A percentile compares a stretch with the other conserved stretches of the same genome.
phyloP scores from a whole-genome alignment of 176 grass and related monocot genomes.

The Microstegium vimineum region DNA sequence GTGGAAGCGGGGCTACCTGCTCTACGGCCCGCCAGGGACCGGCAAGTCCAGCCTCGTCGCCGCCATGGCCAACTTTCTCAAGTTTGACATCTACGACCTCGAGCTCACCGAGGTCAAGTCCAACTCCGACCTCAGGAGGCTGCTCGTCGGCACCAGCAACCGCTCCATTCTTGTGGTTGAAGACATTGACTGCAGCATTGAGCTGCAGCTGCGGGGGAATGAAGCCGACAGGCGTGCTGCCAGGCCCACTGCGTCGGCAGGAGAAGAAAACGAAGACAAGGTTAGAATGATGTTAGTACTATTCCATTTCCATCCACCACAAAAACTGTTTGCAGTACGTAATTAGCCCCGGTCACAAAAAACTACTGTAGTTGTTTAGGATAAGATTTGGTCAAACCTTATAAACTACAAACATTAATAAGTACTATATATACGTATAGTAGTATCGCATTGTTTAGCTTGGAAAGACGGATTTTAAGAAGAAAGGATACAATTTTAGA shows the following conservation, averaged over 20 bases:
- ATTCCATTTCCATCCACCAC: background rate
- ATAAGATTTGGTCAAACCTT: background rate
- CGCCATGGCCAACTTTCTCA: slow-evolving; percentile 53
- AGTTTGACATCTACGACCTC: slow-evolving; percentile 60
- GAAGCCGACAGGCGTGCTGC: background rate
- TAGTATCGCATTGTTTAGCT: no score
- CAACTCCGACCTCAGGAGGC: slow-evolving; percentile 34
- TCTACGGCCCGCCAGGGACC: slow-evolving; percentile 27
- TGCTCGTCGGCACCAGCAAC: slow-evolving; percentile 40
- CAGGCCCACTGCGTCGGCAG: background rate
- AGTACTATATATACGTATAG: no score
- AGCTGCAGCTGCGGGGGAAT: slow-evolving; percentile 23
- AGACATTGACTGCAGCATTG: slow-evolving; percentile 52
- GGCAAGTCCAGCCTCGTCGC: slow-evolving; percentile 51
- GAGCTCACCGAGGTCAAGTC: slow-evolving; percentile 41
- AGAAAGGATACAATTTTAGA: no score
- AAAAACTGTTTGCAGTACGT: background rate
- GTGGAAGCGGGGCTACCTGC: slow-evolving; percentile 60
- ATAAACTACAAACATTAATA: background rate
- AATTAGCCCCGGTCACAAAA: background rate
- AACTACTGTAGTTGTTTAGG: background rate
- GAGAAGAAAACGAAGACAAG: slow-evolving; percentile 28
- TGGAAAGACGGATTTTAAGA: no score
- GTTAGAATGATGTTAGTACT: background rate
- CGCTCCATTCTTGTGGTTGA: slow-evolving; percentile 43